These are phyloP conservation scores for Fonsecaea erecta DNA, from an alignment of 2,329 filamentous ascomycete genomes.

Conservation along the genomic window DNA sequence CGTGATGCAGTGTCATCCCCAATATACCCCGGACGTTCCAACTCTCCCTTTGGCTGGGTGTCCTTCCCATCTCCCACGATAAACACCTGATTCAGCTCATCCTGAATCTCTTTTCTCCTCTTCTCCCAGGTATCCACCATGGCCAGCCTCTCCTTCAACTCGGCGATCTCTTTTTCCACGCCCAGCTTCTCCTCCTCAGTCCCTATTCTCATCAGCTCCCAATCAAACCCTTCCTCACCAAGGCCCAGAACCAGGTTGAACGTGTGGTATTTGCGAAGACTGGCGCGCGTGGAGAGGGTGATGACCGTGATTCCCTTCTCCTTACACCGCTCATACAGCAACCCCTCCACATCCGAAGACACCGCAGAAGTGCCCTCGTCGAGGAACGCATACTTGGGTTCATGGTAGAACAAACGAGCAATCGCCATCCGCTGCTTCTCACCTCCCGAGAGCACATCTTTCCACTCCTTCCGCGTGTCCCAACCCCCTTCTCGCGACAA, in stretches of 20 bases:
- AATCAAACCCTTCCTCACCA: slow-evolving; percentile 80
- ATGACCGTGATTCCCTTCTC: slow-evolving; percentile 92
- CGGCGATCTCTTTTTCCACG: slow-evolving; percentile 86
- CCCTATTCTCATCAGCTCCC: slow-evolving; percentile 92
- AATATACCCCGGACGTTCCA: not conserved
- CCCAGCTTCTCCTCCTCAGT: slow-evolving; percentile 91
- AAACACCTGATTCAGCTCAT: slow-evolving; percentile 72
- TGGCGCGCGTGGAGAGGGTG: slow-evolving; percentile 92
- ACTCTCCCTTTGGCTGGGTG: not conserved
- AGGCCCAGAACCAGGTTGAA: slow-evolving; percentile 85
- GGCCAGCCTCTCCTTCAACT: slow-evolving; percentile 76
- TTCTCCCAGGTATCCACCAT: slow-evolving; percentile 85
- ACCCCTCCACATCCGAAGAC: slow-evolving; percentile 88
- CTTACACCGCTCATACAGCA: slow-evolving; percentile 92
- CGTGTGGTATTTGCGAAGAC: slow-evolving; percentile 92
- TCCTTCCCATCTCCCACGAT: slow-evolving; percentile 46
- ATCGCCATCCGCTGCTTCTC: slow-evolving; percentile 97
- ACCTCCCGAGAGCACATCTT: slow-evolving; percentile 93
- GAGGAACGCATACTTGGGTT: slow-evolving; percentile 90
- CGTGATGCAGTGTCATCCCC: not conserved
- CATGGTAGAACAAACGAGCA: slow-evolving; percentile 88
- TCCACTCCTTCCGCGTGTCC: slow-evolving; percentile 98
- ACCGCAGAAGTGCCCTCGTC: slow-evolving; percentile 96
- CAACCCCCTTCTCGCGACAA: slow-evolving; percentile 91
- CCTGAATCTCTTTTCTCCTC: slow-evolving; percentile 78